Conservation (phyloP, 2,329 filamentous ascomycete genomes). For the Periconia macrospinosa region DNA sequence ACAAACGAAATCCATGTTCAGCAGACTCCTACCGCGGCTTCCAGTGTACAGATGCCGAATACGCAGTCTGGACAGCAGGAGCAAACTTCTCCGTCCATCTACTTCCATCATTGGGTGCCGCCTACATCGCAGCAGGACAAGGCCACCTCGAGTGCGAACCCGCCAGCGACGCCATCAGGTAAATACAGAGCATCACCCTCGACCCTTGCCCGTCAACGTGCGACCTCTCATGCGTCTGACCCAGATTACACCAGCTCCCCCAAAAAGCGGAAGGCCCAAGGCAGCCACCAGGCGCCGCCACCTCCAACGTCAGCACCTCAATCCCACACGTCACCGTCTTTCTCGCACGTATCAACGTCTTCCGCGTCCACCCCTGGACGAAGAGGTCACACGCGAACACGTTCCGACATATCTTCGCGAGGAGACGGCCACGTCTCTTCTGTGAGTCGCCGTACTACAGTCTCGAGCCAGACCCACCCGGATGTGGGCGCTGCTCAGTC, state of each 20-base stretch:
- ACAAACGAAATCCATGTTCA: conserved; percentile 57
- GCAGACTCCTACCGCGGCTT: conserved; percentile 47
- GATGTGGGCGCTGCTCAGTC: conserved; percentile 27
- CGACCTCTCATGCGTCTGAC: conserved; percentile 52
- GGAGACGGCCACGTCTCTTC: conserved; percentile 33
- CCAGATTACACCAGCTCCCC: conserved; percentile 73
- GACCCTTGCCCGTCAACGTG: conserved; percentile 52
- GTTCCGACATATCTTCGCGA: conserved; percentile 62
- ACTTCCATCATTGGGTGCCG: conserved; percentile 92
- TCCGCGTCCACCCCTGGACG: conserved; percentile 59
- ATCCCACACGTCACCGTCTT: conserved; percentile 52
- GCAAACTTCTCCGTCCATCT: conserved; percentile 73
- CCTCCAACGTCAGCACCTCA: conserved; percentile 54
- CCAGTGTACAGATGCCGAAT: conserved; percentile 46
- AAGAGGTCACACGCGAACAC: conserved; percentile 64
- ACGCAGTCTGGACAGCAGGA: conserved; percentile 61
- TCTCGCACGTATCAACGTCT: conserved; percentile 60
- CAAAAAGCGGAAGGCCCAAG: conserved; percentile 78
- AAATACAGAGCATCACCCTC: conserved; percentile 48
- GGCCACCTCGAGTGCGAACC: conserved; percentile 57
- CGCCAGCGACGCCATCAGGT: conserved; percentile 75
- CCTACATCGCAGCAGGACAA: conserved; percentile 65
- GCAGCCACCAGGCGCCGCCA: conserved; percentile 54
- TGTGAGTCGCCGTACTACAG: conserved; percentile 36
- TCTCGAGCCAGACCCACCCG: conserved; percentile 32